Conservation (phyloP, 495 filamentous ascomycete species). For the Tuber borchii region DNA sequence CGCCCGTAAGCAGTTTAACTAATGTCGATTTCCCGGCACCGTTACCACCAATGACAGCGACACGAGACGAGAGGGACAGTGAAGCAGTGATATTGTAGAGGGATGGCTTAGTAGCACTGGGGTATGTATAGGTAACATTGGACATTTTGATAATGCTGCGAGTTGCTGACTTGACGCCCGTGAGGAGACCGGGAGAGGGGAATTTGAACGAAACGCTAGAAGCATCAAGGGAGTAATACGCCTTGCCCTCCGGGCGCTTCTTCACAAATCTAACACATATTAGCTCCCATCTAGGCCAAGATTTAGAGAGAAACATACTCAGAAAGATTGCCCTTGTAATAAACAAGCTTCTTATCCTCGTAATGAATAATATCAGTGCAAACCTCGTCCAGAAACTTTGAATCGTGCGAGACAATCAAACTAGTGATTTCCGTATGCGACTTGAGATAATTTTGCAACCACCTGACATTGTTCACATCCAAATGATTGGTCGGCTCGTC, state of each 20-base stretch:
- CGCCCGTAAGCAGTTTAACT: slow-evolving; percentile 96
- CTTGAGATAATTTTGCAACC: slow-evolving; percentile 93
- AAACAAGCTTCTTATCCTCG: slow-evolving; percentile 91
- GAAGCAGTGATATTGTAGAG: slow-evolving; percentile 78
- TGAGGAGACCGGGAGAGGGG: slow-evolving; percentile 86
- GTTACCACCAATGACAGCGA: slow-evolving; percentile 93
- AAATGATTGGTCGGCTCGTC: slow-evolving; percentile 99
- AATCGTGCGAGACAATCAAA: slow-evolving; percentile 97
- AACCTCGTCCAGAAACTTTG: slow-evolving; percentile 89
- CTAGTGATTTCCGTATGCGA: slow-evolving; percentile 92
- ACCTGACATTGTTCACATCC: slow-evolving; percentile 91
- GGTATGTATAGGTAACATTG: slow-evolving; percentile 84
- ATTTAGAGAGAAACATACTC: slow-evolving; percentile 45
- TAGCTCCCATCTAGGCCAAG: slow-evolving; percentile 21
- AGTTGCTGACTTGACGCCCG: slow-evolving; percentile 89
- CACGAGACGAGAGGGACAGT: slow-evolving; percentile 81
- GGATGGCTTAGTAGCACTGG: slow-evolving; percentile 74
- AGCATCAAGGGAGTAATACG: slow-evolving; percentile 93
- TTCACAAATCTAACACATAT: slow-evolving; percentile 60
- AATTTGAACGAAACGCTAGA: slow-evolving; percentile 95
- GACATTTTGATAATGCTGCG: slow-evolving; percentile 93
- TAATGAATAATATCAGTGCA: slow-evolving; percentile 99
- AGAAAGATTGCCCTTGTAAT: slow-evolving; percentile 90
- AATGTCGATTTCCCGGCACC: slow-evolving; percentile 98
- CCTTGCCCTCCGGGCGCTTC: slow-evolving; percentile 90